phyloP scores from a whole-genome alignment of 352 stramenopile species.

The Pythium myriotylum region DNA sequence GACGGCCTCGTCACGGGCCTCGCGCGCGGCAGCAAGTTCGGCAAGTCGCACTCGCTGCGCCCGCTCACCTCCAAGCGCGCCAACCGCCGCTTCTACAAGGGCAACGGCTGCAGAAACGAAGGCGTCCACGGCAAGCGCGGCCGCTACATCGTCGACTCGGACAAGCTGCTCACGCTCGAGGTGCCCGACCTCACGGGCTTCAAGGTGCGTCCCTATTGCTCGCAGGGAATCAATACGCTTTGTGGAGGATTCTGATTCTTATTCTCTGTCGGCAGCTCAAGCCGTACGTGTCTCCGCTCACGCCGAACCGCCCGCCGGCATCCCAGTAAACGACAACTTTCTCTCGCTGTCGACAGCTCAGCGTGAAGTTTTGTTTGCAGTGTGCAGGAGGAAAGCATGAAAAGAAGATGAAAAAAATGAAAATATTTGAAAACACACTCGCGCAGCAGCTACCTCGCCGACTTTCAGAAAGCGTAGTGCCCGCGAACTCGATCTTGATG shows the following conservation, averaged over 20 bases:
- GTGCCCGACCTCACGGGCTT: slow-evolving; percentile 94
- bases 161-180: slow-evolving; percentile 92
- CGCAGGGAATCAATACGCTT: neutral
- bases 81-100: slow-evolving; percentile 96
- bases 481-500: neutral
- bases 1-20: slow-evolving; percentile 76
- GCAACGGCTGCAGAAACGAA: slow-evolving; percentile 93
- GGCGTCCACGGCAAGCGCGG: slow-evolving; percentile 90
- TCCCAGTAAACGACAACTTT: slow-evolving; percentile 32
- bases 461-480: neutral
- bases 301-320: slow-evolving; percentile 53
- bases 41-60: slow-evolving; percentile 76
- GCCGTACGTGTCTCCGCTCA: slow-evolving; percentile 81
- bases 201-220: slow-evolving; percentile 47
- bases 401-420: slow-evolving; percentile 13
- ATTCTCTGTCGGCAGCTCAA: slow-evolving; percentile 56
- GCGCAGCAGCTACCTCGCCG: neutral
- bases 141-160: slow-evolving; percentile 91
- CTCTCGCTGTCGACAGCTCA: slow-evolving; percentile 2
- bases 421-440: neutral
- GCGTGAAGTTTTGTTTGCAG: slow-evolving; percentile 21
- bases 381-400: slow-evolving; percentile 1
- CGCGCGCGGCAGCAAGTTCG: slow-evolving; percentile 85
- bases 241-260: neutral
- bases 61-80: slow-evolving; percentile 93